A percentile compares a stretch with the other conserved stretches of the same genome.
Evolutionary conservation across 805 yeast genomes (phyloP).

Genomic region (Starmerella roubikii): DNA sequence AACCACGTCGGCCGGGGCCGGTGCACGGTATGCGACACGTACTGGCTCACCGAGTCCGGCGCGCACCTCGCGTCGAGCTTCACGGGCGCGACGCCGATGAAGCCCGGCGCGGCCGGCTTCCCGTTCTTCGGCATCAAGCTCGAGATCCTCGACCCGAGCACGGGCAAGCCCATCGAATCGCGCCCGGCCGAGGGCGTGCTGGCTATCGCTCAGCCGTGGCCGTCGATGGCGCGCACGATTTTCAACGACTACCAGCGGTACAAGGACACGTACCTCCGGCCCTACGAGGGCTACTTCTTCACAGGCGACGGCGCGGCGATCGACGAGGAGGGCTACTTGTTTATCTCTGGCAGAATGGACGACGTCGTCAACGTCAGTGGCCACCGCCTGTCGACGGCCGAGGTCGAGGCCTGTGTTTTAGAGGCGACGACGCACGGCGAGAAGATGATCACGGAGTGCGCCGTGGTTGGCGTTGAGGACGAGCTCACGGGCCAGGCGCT

Average conservation of each 20-base stretch:
- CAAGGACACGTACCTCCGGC: conserved; percentile 82
- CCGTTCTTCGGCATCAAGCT: conserved; percentile 95
- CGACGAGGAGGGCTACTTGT: conserved; percentile 89
- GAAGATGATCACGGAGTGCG: conserved; percentile 74
- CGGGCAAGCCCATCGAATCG: conserved; percentile 71
- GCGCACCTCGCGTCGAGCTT: conserved; percentile 88
- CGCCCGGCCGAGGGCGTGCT: conserved; percentile 94
- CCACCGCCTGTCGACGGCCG: conserved; percentile 96
- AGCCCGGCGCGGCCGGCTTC: conserved; percentile 93
- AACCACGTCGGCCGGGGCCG: conserved; percentile 79
- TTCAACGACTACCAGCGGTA: conserved; percentile 77
- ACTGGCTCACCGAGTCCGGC: conserved; percentile 99
- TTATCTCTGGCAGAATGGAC: conserved; percentile 98
- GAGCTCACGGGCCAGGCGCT: conserved; percentile 97
- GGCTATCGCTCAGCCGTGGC: conserved; percentile 87
- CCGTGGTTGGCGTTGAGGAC: conserved; percentile 92
- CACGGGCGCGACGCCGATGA: conserved; percentile 88
- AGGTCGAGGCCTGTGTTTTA: conserved; percentile 70
- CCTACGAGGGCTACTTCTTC: conserved; percentile 87
- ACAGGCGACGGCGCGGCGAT: conserved; percentile 99
- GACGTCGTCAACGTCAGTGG: conserved; percentile 97
- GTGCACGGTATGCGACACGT: conserved; percentile 88
- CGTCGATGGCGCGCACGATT: conserved; percentile 95
- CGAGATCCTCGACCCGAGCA: conserved; percentile 80
- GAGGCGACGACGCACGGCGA: conserved; percentile 46